A percentile compares a stretch with the other conserved stretches of the same genome.
phyloP scores from a whole-genome alignment of 2,329 filamentous ascomycete species.

The Diplodia seriata region DNA sequence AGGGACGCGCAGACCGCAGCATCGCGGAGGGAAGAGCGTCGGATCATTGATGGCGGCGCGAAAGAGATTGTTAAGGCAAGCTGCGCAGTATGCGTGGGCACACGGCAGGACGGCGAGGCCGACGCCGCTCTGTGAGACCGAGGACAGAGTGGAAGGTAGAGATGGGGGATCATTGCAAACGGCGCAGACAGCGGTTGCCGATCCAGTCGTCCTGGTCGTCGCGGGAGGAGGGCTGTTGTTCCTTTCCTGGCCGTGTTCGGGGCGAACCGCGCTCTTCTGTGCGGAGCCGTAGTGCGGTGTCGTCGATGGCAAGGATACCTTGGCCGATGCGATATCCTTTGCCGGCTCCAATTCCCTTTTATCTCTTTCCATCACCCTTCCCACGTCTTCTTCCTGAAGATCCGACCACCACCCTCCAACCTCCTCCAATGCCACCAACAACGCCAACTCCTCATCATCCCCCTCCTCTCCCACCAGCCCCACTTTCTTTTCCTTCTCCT shows the following conservation, averaged over 20 bases:
- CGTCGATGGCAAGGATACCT: too few species aligned
- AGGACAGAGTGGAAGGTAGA: not conserved
- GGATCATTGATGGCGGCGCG: slow-evolving; percentile 33
- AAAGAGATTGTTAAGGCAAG: slow-evolving; percentile 37
- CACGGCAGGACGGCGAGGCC: slow-evolving; percentile 15
- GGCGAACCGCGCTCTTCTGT: too few species aligned
- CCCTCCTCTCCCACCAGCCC: too few species aligned
- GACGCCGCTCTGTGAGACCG: not conserved
- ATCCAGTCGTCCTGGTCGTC: not conserved
- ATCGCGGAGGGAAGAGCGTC: slow-evolving; percentile 39
- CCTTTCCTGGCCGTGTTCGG: too few species aligned
- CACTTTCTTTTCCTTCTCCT: not conserved
- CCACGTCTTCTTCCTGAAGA: not conserved
- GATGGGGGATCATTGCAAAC: not conserved
- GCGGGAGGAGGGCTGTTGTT: not conserved
- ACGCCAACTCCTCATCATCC: not conserved
- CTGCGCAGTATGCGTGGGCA: slow-evolving; percentile 37
- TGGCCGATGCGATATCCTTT: too few species aligned
- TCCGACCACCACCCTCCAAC: not conserved
- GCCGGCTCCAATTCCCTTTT: too few species aligned
- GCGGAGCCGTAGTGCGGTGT: too few species aligned
- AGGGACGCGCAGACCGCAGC: slow-evolving; percentile 36
- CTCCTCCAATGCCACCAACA: slow-evolving; percentile 15
- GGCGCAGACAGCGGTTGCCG: not conserved
- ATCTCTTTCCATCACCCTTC: not conserved